Percentiles rank a stretch among this genome's conserved stretches.
phyloP scores from a whole-genome alignment of 305 asterid species.

The Fraxinus xanthoxyloides region DNA sequence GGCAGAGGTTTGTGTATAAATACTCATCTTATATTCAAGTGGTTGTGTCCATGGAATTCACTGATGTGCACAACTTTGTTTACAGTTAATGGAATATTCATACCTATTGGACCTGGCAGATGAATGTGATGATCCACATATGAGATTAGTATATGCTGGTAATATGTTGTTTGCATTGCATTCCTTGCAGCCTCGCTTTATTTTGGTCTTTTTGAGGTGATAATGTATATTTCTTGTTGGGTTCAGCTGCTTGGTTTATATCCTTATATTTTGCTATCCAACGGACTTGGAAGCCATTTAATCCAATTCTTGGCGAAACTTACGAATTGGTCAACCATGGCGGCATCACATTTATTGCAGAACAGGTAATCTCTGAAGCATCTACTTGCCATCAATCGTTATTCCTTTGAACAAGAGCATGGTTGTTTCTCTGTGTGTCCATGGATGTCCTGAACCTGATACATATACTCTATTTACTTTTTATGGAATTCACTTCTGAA shows the following conservation, averaged over 20 bases:
- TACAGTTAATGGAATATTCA: neutral
- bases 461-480: neutral
- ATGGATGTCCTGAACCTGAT: neutral
- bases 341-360: neutral
- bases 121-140: neutral
- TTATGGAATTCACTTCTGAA: neutral
- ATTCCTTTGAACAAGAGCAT: neutral
- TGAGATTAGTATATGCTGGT: neutral
- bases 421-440: neutral
- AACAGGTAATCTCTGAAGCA: neutral
- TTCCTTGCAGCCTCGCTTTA: neutral
- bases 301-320: neutral
- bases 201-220: neutral
- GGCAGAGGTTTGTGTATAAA: constrained; percentile 30
- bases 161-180: neutral
- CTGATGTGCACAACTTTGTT: neutral
- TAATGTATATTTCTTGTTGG: neutral
- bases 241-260: neutral
- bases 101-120: neutral
- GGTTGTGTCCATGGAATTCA: neutral
- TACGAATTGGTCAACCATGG: neutral
- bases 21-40: neutral
- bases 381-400: neutral
- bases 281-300: neutral
- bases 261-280: neutral